These are phyloP conservation scores for Pythium vanterpoolii DNA, from an alignment of 352 stramenopile genomes.

Conservation along the genomic window DNA sequence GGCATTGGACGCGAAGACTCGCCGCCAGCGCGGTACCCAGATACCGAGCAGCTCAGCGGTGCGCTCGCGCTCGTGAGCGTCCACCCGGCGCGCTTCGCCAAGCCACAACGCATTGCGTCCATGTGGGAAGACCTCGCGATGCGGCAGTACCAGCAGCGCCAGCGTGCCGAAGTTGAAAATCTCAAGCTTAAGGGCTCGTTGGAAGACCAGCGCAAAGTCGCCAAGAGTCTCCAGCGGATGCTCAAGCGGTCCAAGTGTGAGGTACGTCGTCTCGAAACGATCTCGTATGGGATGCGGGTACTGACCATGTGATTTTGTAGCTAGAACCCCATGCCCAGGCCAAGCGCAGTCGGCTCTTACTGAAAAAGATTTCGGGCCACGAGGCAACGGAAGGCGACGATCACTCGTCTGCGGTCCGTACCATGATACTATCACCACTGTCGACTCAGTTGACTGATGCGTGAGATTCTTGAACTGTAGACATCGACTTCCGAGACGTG, in stretches of 20 bases:
- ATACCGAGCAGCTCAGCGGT: background rate
- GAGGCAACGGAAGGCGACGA: constrained; percentile 8
- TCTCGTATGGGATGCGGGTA: too few species aligned
- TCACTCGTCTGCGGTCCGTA: constrained; percentile 13
- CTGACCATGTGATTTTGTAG: background rate
- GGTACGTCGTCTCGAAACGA: background rate
- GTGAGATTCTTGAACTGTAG: constrained; percentile 17
- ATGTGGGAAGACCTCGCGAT: constrained; percentile 24
- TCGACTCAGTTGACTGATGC: constrained; percentile 5
- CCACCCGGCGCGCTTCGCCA: background rate
- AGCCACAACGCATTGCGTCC: constrained; percentile 38
- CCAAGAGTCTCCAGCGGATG: constrained; percentile 24
- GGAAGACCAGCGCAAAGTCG: constrained; percentile 62
- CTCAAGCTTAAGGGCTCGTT: constrained; percentile 45
- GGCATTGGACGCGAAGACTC: background rate
- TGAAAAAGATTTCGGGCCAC: background rate
- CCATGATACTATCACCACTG: too few species aligned
- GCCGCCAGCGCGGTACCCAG: background rate
- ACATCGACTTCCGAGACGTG: constrained; percentile 22
- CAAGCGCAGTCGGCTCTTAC: background rate
- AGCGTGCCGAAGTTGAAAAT: constrained; percentile 53
- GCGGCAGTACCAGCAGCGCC: constrained; percentile 23
- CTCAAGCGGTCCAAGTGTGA: constrained; percentile 23
- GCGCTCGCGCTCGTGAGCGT: background rate
- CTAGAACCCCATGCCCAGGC: constrained; percentile 14